Evolutionary conservation across 331 rosid species (phyloP).

Genomic region (Malus hybrid): DNA sequence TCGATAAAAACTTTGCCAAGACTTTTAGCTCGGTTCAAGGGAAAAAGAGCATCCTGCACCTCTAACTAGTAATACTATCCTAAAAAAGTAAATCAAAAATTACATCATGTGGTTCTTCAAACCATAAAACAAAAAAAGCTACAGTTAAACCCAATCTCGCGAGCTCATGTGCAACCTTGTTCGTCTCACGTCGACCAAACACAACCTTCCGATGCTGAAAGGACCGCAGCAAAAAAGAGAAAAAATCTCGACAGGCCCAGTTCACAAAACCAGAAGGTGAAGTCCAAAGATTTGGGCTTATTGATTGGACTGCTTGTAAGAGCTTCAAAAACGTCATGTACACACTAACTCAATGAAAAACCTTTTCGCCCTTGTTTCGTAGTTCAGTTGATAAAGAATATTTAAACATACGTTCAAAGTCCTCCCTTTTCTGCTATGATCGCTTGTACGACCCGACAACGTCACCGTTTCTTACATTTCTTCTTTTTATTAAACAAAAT

Average conservation of each 20-base stretch:
- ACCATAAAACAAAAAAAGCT: no score
- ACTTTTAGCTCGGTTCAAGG: no score
- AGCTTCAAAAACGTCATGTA: neutral
- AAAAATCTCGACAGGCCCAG: neutral
- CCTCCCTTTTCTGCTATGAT: neutral
- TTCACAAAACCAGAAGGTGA: neutral
- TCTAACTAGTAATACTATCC: no score
- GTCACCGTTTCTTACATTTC: neutral
- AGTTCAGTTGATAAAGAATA: neutral
- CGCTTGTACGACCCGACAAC: neutral
- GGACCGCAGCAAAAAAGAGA: neutral
- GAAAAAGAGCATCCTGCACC: no score
- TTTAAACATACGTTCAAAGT: no score
- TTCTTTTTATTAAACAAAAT: neutral
- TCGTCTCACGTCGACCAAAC: no score
- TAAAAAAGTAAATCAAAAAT: no score
- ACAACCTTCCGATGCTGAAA: no score
- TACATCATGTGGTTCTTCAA: no score
- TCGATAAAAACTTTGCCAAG: no score
- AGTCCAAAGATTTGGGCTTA: neutral
- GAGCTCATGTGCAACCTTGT: no score
- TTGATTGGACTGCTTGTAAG: neutral
- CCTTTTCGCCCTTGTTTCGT: fast-evolving
- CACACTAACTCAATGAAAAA: neutral
- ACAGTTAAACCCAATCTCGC: no score